Evolutionary conservation across 495 filamentous ascomycete species (phyloP), one percentile per base, ranked within the genome.

Genomic region (Lineolata rhizophorae): DNA sequence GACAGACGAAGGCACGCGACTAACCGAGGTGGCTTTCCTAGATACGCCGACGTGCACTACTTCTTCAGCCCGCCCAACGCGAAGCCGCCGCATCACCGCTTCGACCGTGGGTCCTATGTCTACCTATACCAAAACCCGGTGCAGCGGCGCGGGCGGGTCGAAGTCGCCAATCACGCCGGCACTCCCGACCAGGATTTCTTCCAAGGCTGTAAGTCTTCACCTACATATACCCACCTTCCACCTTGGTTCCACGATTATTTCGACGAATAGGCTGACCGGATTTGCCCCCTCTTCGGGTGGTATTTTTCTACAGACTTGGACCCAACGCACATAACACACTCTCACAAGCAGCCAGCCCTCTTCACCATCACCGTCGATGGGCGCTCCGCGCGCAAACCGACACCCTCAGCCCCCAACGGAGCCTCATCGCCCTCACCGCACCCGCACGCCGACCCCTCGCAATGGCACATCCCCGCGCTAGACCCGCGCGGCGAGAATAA

Each of bases 121-220:
- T 93, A 91, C 49, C 54, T 93, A 17, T 84, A 83, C 49, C 70
- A 81, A 41, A 74, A 80, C 51, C 62, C 70, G 4, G 54, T 61
- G 25, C 62, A 71, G 35, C 64, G 65, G 27, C 69, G 65, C 42
- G 71, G 72, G 19, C 67, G 81, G 28, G 43, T 91, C 29, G 83
- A 93, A 53, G 62, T 92, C 39, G 83, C 83, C 24, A 93, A 93
- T 51, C 71, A 83, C 40, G 72, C 79, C 2, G 82, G 82, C 15
- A 77, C 71, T 12, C 60, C 72, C n/a, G 71, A 83, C 25, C 83
- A 93, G 50, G 83, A 92, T 62, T 77, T 80, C 20, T 87, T 92
- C 49, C 64, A 70, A 43, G 83, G 82, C 41, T 67, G 76, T 82
- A 57, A 59, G 73, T 54, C n/a, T n/a, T n/a, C n/a, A n/a, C n/a